These are phyloP conservation scores for Annulohypoxylon bovei DNA, from an alignment of 495 filamentous ascomycete genomes.

Conservation along the genomic window DNA sequence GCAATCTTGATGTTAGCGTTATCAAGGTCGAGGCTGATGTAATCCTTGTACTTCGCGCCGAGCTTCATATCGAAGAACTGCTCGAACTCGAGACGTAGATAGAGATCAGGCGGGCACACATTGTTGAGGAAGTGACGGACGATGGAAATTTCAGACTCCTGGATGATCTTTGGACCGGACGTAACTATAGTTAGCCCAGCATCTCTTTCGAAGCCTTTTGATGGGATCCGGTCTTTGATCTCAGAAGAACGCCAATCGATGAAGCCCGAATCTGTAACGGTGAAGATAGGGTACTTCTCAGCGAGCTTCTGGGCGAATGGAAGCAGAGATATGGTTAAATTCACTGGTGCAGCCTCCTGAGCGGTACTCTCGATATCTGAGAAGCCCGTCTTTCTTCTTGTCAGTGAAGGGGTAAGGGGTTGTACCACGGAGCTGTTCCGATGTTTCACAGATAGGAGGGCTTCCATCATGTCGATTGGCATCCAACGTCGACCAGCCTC, in stretches of 20 bases:
- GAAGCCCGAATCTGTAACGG: conserved; percentile 41
- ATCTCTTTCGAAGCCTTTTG: conserved; percentile 18
- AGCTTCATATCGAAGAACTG: conserved; percentile 49
- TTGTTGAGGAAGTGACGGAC: conserved; percentile 50
- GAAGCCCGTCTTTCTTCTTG: conserved; percentile 29
- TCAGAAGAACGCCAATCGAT: conserved; percentile 43
- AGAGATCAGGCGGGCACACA: conserved; percentile 49
- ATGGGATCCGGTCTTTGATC: conserved; percentile 33
- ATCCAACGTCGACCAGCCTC: conserved; percentile 47
- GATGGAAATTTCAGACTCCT: conserved; percentile 51
- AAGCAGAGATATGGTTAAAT: conserved; percentile 45
- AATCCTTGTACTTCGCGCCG: conserved; percentile 41
- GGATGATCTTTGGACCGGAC: conserved; percentile 40
- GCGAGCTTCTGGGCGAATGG: conserved; percentile 50
- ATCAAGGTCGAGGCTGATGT: conserved; percentile 43
- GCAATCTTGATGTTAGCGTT: conserved; percentile 46
- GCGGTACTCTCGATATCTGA: conserved; percentile 5
- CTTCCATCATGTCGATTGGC: conserved; percentile 36
- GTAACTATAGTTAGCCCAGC: neutral
- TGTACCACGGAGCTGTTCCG: neutral
- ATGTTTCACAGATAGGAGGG: conserved; percentile 43
- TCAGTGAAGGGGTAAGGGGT: neutral
- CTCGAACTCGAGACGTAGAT: conserved; percentile 51
- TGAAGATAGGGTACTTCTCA: conserved; percentile 51
- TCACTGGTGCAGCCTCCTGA: conserved; percentile 13